Evolutionary conservation across 2,329 filamentous ascomycete species (phyloP).

Genomic region (Apiospora sp.): DNA sequence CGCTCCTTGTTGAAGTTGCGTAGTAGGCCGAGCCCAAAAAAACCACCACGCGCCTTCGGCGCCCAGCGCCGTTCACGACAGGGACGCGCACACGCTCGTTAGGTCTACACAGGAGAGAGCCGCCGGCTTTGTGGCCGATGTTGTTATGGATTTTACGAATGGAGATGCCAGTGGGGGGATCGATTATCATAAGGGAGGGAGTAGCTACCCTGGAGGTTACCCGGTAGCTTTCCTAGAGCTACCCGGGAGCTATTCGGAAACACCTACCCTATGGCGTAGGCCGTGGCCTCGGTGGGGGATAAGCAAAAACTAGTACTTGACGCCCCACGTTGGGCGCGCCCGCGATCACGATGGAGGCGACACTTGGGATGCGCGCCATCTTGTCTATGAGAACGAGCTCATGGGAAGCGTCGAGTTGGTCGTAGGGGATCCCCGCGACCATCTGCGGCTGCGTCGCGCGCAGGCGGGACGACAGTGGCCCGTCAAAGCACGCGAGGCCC

Average conservation of each 20-base stretch:
- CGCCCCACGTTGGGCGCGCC: slow-evolving; percentile 95
- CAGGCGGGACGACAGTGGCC: background rate
- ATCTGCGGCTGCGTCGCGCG: slow-evolving; percentile 50
- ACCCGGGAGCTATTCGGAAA: too few relatives aligned
- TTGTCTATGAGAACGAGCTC: slow-evolving; percentile 96
- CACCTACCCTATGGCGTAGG: slow-evolving; percentile 95
- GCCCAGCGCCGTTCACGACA: slow-evolving; percentile 96
- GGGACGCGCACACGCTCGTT: slow-evolving; percentile 99
- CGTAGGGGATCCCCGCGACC: slow-evolving; percentile 79
- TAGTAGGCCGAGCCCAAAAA: slow-evolving; percentile 99
- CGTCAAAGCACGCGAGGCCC: background rate
- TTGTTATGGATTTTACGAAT: slow-evolving; percentile 98
- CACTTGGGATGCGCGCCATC: slow-evolving; percentile 85
- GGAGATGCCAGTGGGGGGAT: slow-evolving; percentile 92
- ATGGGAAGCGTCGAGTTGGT: slow-evolving; percentile 98
- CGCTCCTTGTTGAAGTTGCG: slow-evolving; percentile 99
- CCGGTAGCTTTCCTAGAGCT: too few relatives aligned
- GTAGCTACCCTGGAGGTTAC: too few relatives aligned
- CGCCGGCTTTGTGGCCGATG: slow-evolving; percentile 94
- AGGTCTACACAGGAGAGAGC: slow-evolving; percentile 98
- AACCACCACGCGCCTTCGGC: slow-evolving; percentile 97
- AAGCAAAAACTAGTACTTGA: slow-evolving; percentile 99
- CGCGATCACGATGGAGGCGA: slow-evolving; percentile 92
- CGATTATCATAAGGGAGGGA: too few relatives aligned
- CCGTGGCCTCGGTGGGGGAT: slow-evolving; percentile 96